phyloP scores from a whole-genome alignment of 495 filamentous ascomycete species.

The Massariosphaeria phaeospora region DNA sequence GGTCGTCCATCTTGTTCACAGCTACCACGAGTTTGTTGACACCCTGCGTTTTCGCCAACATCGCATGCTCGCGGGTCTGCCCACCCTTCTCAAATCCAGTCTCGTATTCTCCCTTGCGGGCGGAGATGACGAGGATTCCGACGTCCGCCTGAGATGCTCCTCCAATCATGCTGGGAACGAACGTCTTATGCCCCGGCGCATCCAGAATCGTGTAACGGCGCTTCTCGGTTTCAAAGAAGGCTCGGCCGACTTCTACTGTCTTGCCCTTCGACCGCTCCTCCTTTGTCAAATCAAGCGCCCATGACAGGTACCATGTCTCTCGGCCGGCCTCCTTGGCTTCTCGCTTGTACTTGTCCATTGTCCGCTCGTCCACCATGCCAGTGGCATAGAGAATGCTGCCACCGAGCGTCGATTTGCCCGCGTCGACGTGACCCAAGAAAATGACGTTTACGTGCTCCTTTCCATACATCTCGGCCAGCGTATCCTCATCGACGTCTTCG shows the following conservation, averaged over 20 bases:
- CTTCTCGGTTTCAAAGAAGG: conserved; percentile 92
- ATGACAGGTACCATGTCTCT: conserved; percentile 98
- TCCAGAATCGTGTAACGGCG: conserved; percentile 89
- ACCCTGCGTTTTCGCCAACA: conserved; percentile 88
- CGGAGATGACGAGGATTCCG: conserved; percentile 91
- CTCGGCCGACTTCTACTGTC: conserved; percentile 94
- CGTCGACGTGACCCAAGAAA: conserved; percentile 97
- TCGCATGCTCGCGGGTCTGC: conserved; percentile 94
- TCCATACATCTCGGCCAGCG: conserved; percentile 91
- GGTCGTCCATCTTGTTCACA: conserved; percentile 99
- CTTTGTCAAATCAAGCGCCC: conserved; percentile 93
- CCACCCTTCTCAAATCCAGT: conserved; percentile 99
- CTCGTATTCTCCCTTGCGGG: conserved; percentile 98
- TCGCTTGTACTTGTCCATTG: conserved; percentile 94
- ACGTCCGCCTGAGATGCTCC: conserved; percentile 96
- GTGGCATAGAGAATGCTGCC: conserved; percentile 87
- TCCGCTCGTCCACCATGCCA: conserved; percentile 98
- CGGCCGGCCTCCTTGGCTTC: conserved; percentile 94
- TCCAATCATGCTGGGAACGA: conserved; percentile 93
- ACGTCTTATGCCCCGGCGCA: conserved; percentile 94
- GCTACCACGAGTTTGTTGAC: conserved; percentile 85
- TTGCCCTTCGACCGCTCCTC: conserved; percentile 97
- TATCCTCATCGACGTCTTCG: conserved; percentile 85
- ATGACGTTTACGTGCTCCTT: conserved; percentile 99
- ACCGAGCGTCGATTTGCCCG: conserved; percentile 92